Evolutionary conservation across 2,329 filamentous ascomycete species (phyloP).

Genomic region (Penicillium verrucosum): DNA sequence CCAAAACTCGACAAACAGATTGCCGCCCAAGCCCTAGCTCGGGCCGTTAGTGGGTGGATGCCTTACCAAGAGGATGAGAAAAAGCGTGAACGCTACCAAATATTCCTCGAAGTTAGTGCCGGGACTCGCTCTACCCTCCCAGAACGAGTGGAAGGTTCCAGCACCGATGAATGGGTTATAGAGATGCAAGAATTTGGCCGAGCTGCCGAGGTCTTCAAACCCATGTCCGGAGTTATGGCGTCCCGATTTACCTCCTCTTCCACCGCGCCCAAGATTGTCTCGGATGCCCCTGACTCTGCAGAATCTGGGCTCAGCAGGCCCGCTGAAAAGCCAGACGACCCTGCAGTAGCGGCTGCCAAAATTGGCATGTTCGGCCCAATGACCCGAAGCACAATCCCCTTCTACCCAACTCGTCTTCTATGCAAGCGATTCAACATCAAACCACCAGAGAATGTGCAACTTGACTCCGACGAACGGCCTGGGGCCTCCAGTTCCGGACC

Average conservation of each 20-base stretch:
- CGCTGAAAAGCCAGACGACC: constrained; percentile 62
- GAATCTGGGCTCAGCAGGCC: constrained; percentile 49
- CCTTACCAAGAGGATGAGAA: constrained; percentile 79
- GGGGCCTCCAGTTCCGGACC: constrained; percentile 31
- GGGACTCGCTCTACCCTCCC: constrained; percentile 60
- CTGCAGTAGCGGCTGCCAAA: constrained; percentile 80
- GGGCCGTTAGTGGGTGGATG: constrained; percentile 65
- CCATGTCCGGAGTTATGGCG: constrained; percentile 88
- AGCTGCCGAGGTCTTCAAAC: constrained; percentile 78
- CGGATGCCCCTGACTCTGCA: constrained; percentile 33
- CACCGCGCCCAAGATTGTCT: constrained; percentile 38
- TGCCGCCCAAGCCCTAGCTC: constrained; percentile 65
- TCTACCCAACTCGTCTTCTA: constrained; percentile 77
- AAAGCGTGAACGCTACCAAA: constrained; percentile 77
- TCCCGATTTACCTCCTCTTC: constrained; percentile 75
- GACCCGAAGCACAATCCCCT: constrained; percentile 69
- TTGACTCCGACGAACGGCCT: constrained; percentile 46
- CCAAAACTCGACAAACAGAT: constrained; percentile 65
- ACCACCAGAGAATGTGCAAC: constrained; percentile 65
- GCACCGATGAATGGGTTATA: constrained; percentile 70
- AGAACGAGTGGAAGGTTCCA: constrained; percentile 50
- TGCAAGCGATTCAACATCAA: constrained; percentile 94
- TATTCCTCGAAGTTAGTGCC: constrained; percentile 74
- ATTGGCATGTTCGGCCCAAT: constrained; percentile 90
- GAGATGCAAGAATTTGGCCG: constrained; percentile 77